Evolutionary conservation across 2,329 filamentous ascomycete genomes (phyloP).

Genomic region (Huntiella decipiens): DNA sequence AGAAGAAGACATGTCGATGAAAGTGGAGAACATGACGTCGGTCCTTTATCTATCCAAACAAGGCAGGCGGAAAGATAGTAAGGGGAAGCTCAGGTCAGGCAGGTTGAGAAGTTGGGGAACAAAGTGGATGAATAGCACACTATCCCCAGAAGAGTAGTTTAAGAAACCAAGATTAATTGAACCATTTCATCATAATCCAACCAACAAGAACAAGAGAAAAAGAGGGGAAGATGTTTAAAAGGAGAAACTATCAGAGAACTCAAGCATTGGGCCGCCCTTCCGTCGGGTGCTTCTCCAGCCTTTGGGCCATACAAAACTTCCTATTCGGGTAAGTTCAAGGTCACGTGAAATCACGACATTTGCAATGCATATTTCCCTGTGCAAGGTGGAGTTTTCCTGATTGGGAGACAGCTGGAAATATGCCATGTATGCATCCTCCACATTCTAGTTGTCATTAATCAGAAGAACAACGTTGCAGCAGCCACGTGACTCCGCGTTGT

Average conservation of each 20-base stretch:
- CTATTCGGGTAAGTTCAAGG: slow-evolving; percentile 3
- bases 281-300: neutral
- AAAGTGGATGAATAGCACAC: slow-evolving; percentile 11
- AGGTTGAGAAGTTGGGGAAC: slow-evolving; percentile 1
- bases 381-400: slow-evolving; percentile 4
- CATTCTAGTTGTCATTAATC: too few relatives aligned
- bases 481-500: too few relatives aligned
- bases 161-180: neutral
- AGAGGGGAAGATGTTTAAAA: too few relatives aligned
- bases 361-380: slow-evolving; percentile 7
- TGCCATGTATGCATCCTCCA: too few relatives aligned
- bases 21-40: neutral
- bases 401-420: too few relatives aligned
- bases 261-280: too few relatives aligned
- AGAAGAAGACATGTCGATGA: too few relatives aligned
- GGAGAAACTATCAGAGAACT: too few relatives aligned
- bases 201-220: too few relatives aligned
- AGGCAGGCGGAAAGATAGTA: slow-evolving; percentile 3
- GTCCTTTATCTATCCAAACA: neutral
- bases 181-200: neutral
- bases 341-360: slow-evolving; percentile 12
- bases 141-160: slow-evolving; percentile 1
- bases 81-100: neutral
- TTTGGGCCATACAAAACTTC: neutral
- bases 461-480: too few relatives aligned